A percentile compares a stretch with the other conserved stretches of the same genome.
phyloP scores from a whole-genome alignment of 2,329 filamentous ascomycete species.

The Aspergillus spinulosporus region DNA sequence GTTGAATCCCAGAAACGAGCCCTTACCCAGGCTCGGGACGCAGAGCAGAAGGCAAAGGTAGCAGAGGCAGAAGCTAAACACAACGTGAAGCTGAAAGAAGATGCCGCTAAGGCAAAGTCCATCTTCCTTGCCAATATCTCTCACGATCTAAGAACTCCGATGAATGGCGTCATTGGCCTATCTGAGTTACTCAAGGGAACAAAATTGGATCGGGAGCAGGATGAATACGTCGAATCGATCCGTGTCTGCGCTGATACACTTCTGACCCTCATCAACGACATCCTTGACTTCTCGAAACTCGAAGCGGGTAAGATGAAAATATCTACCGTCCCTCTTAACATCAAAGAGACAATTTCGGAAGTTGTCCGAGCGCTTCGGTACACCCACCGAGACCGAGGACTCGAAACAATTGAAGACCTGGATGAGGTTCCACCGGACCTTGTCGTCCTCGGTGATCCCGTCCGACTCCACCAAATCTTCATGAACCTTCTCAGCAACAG shows the following conservation, averaged over 20 bases:
- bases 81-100: conserved; percentile 66
- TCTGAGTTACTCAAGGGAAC: conserved; percentile 63
- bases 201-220: conserved; percentile 57
- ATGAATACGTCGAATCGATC: conserved; percentile 64
- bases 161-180: conserved; percentile 89
- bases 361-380: conserved; percentile 64
- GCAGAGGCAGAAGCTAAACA: conserved; percentile 65
- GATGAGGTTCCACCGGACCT: conserved; percentile 58
- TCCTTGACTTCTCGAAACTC: conserved; percentile 82
- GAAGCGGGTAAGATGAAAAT: conserved; percentile 86
- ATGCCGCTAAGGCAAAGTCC: conserved; percentile 74
- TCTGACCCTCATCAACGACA: conserved; percentile 86
- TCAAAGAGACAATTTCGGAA: conserved; percentile 67
- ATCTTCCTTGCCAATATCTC: conserved; percentile 95
- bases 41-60: conserved; percentile 64
- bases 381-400: conserved; percentile 61
- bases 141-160: conserved; percentile 83
- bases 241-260: conserved; percentile 70
- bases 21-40: conserved; percentile 60
- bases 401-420: conserved; percentile 65
- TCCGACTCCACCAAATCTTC: conserved; percentile 75
- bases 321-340: conserved; percentile 78
- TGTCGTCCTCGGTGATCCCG: conserved; percentile 81
- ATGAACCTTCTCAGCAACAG: conserved; percentile 86
- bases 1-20: conserved; percentile 65